Evolutionary conservation across 345 rosid genomes (phyloP).

Genomic region (Hevea brasiliensis): DNA sequence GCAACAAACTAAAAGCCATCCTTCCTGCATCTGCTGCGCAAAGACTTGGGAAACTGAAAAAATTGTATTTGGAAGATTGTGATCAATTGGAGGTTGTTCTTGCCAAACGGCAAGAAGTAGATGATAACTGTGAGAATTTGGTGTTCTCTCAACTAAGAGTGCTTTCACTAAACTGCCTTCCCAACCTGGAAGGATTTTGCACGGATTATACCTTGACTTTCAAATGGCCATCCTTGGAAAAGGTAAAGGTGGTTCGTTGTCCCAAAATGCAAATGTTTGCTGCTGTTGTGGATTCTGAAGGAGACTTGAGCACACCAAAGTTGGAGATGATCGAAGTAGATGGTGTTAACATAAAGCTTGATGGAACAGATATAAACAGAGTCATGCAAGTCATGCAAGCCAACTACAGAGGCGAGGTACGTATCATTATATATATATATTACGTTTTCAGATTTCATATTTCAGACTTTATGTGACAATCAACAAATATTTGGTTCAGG

Average conservation of each 20-base stretch:
- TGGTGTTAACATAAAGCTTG: background rate
- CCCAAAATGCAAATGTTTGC: background rate
- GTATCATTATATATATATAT: background rate
- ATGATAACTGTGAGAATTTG: background rate
- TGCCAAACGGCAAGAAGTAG: background rate
- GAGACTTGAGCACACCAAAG: background rate
- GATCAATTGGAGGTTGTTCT: background rate
- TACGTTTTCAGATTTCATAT: no score
- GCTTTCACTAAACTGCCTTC: background rate
- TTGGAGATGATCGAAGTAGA: background rate
- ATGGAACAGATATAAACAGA: background rate
- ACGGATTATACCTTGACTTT: background rate
- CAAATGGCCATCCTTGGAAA: slow-evolving; percentile 5
- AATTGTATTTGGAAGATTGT: background rate
- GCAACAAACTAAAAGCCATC: no score
- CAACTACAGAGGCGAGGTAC: background rate
- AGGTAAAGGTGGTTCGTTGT: background rate
- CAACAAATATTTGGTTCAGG: no score
- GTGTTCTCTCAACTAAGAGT: background rate
- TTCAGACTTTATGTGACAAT: no score
- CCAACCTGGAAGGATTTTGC: background rate
- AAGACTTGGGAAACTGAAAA: background rate
- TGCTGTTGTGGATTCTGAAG: background rate
- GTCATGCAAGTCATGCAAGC: background rate
- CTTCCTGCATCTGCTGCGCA: no score